Conservation (phyloP, 1,139 yeast species). For the Komagataea norvegica region DNA sequence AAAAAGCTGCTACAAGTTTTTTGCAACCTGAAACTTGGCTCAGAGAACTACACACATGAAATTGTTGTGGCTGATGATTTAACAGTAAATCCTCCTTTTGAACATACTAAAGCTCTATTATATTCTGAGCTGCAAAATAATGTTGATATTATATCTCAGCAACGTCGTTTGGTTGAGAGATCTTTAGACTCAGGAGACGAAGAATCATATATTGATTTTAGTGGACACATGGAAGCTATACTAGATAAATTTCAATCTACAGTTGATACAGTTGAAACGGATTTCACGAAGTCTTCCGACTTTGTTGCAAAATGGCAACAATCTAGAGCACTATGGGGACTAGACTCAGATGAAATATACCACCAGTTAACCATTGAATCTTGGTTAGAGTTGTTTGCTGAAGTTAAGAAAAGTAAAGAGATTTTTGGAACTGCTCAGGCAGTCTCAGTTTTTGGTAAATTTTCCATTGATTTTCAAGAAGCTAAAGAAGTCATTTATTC, state of each 20-base stretch:
- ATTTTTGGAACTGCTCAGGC: constrained; percentile 51
- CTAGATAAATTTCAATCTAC: constrained; percentile 8
- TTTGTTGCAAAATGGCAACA: constrained; percentile 44
- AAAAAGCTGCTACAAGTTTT: constrained; percentile 37
- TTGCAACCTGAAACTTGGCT: constrained; percentile 3
- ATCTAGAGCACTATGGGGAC: constrained; percentile 59
- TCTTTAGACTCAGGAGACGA: constrained; percentile 26
- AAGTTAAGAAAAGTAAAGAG: constrained; percentile 41
- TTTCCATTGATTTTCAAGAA: constrained; percentile 42
- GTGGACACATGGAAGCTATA: constrained; percentile 5
- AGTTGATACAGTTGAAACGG: constrained; percentile 13
- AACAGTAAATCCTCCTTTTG: constrained; percentile 38
- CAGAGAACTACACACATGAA: constrained; percentile 28
- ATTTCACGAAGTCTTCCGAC: constrained; percentile 8
- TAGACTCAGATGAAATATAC: constrained; percentile 35
- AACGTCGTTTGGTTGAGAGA: constrained; percentile 27
- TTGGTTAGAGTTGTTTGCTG: constrained; percentile 48
- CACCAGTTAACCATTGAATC: constrained; percentile 32
- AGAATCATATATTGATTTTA: constrained; percentile 6
- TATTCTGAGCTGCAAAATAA: constrained; percentile 29
- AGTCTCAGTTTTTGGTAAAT: constrained; percentile 36
- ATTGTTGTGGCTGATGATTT: constrained; percentile 43
- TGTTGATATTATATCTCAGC: constrained; percentile 25
- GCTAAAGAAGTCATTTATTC: constrained; percentile 52
- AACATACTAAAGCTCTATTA: constrained; percentile 31